These are phyloP conservation scores for Phytophthora syringae DNA, from an alignment of 352 stramenopile genomes.

Conservation along the genomic window DNA sequence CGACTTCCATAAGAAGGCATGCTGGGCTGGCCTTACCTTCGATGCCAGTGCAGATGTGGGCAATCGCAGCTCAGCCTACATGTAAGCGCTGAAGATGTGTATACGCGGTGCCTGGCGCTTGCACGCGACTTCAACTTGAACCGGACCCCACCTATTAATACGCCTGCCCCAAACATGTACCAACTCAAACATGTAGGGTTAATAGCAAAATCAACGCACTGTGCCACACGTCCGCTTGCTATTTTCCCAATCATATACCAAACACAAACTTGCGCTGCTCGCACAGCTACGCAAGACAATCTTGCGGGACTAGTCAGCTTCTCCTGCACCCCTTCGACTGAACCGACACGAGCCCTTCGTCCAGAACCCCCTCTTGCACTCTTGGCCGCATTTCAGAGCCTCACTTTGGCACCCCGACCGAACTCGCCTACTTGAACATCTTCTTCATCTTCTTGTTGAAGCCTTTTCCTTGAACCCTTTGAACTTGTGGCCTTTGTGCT, in stretches of 20 bases:
- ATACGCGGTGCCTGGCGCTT: not conserved
- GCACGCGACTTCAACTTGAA: not conserved
- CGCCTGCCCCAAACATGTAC: too few species aligned
- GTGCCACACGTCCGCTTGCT: not conserved
- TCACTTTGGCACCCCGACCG: not conserved
- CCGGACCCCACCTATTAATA: too few species aligned
- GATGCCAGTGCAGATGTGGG: too few species aligned
- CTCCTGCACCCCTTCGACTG: not conserved
- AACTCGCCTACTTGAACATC: conserved; percentile 45
- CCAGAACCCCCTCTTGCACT: not conserved
- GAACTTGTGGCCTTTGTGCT: conserved; percentile 41
- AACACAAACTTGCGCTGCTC: conserved; percentile 1
- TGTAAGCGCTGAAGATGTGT: too few species aligned
- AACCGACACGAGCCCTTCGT: not conserved
- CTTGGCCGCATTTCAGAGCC: too few species aligned
- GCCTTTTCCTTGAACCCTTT: conserved; percentile 43
- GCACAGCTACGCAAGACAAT: conserved; percentile 3
- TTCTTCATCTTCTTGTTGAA: conserved; percentile 58
- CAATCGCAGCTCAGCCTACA: too few species aligned
- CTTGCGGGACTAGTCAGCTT: not conserved
- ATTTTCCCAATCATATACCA: conserved; percentile 5
- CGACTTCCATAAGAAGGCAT: too few species aligned
- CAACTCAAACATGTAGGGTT: too few species aligned
- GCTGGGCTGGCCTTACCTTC: too few species aligned
- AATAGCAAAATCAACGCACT: too few species aligned